These are phyloP conservation scores for Prunus yedoensis DNA, from an alignment of 331 rosid genomes.

Conservation along the genomic window DNA sequence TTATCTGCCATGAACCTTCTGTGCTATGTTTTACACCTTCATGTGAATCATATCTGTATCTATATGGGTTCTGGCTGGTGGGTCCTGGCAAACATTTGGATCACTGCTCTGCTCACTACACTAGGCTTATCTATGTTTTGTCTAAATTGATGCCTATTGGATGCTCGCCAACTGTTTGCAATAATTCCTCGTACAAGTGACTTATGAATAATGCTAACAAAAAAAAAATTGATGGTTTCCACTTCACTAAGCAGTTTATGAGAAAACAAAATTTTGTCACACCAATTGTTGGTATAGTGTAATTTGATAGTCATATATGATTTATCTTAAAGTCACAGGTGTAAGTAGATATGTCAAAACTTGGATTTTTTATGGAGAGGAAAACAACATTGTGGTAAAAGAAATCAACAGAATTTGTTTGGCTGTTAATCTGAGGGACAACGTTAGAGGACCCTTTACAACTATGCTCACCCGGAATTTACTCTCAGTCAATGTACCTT, in stretches of 20 bases:
- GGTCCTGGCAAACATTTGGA: neutral
- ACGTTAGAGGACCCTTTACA: constrained; percentile 3
- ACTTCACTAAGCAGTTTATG: neutral
- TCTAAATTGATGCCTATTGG: neutral
- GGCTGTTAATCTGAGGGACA: constrained; percentile 9
- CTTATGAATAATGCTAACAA: neutral
- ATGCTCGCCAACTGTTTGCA: constrained; percentile 9
- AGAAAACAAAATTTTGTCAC: neutral
- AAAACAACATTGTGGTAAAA: neutral
- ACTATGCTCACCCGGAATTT: constrained; percentile 47
- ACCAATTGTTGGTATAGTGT: no score
- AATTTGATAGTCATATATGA: neutral
- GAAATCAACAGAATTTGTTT: neutral
- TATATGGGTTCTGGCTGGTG: no score
- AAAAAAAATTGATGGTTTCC: neutral
- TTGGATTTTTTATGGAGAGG: neutral
- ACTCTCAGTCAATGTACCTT: constrained; percentile 21
- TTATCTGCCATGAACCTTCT: neutral
- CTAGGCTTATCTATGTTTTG: neutral
- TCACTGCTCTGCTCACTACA: neutral
- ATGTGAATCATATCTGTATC: neutral
- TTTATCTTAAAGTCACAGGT: constrained; percentile 4
- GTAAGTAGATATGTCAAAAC: neutral
- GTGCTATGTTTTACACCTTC: neutral
- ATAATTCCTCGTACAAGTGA: neutral